phyloP scores from a whole-genome alignment of 2,329 filamentous ascomycete genomes.

The Phialophora expanda region DNA sequence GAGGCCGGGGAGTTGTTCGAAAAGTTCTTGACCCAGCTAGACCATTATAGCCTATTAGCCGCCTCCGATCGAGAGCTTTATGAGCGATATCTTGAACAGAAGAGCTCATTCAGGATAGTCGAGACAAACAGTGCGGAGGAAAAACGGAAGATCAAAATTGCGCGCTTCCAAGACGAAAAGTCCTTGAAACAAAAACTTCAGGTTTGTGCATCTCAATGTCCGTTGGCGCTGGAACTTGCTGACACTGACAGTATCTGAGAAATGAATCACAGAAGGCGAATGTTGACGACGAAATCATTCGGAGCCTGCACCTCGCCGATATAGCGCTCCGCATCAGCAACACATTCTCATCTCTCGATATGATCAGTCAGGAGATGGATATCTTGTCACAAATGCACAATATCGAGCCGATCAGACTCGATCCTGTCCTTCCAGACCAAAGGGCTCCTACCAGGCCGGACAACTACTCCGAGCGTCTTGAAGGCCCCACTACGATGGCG shows the following conservation, averaged over 20 bases:
- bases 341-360: conserved; percentile 85
- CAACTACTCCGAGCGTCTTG: conserved; percentile 74
- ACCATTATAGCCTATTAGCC: conserved; percentile 76
- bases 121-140: conserved; percentile 69
- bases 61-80: conserved; percentile 70
- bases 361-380: conserved; percentile 80
- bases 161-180: conserved; percentile 83
- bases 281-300: conserved; percentile 78
- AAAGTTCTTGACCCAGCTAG: conserved; percentile 74
- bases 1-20: conserved; percentile 75
- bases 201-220: conserved; percentile 53
- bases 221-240: conserved; percentile 4
- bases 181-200: conserved; percentile 82
- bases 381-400: conserved; percentile 77
- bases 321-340: conserved; percentile 75
- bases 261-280: conserved; percentile 33
- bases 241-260: conserved; percentile 29
- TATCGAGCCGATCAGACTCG: conserved; percentile 49
- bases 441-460: conserved; percentile 37
- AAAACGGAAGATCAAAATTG: conserved; percentile 82
- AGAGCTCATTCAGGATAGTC: conserved; percentile 73
- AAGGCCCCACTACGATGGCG: conserved; percentile 63
- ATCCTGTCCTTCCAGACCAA: conserved; percentile 43
- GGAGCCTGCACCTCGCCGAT: conserved; percentile 77
- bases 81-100: conserved; percentile 73